Percentiles rank a stretch among this genome's conserved stretches.
These are phyloP conservation scores for Cryptococcus amylolentus DNA, from an alignment of 1,284 basidiomycete species.

Conservation along the genomic window DNA sequence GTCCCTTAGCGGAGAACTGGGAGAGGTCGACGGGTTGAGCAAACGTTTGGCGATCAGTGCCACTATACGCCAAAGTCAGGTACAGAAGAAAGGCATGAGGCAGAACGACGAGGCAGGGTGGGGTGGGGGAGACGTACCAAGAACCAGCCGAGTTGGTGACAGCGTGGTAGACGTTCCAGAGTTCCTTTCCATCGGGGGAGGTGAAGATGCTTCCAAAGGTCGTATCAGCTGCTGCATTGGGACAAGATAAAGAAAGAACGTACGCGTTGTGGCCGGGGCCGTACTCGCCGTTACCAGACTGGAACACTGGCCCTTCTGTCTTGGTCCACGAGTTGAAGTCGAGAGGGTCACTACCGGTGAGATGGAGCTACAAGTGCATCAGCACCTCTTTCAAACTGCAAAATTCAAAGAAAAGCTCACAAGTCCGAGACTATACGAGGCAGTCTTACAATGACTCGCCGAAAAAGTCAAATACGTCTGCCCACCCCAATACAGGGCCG, in stretches of 20 bases:
- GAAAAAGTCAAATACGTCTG: constrained; percentile 17
- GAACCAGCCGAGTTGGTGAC: constrained; percentile 15
- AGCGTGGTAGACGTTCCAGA: constrained; percentile 26
- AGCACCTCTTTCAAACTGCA: too few species aligned
- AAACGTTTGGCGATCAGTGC: constrained; percentile 15
- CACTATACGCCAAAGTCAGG: too few species aligned
- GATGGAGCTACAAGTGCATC: not conserved
- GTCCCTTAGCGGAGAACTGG: constrained; percentile 5
- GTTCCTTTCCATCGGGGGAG: constrained; percentile 20
- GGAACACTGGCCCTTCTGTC: constrained; percentile 17
- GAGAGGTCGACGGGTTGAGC: constrained; percentile 15
- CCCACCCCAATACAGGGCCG: constrained; percentile 14
- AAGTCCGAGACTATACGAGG: constrained; percentile 13
- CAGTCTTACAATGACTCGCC: constrained; percentile 11
- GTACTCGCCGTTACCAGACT: constrained; percentile 17
- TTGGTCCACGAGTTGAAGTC: constrained; percentile 13
- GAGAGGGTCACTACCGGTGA: constrained; percentile 14
- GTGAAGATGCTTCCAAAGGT: constrained; percentile 13
- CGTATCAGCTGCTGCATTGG: too few species aligned
- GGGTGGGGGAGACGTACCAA: constrained; percentile 4
- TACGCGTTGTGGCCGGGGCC: constrained; percentile 23
- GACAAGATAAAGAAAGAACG: too few species aligned
- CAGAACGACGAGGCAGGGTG: too few species aligned
- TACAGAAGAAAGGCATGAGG: too few species aligned
- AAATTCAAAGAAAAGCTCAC: too few species aligned